Evolutionary conservation across 2,329 filamentous ascomycete species (phyloP).

Genomic region (Clarireedia monteithiana): DNA sequence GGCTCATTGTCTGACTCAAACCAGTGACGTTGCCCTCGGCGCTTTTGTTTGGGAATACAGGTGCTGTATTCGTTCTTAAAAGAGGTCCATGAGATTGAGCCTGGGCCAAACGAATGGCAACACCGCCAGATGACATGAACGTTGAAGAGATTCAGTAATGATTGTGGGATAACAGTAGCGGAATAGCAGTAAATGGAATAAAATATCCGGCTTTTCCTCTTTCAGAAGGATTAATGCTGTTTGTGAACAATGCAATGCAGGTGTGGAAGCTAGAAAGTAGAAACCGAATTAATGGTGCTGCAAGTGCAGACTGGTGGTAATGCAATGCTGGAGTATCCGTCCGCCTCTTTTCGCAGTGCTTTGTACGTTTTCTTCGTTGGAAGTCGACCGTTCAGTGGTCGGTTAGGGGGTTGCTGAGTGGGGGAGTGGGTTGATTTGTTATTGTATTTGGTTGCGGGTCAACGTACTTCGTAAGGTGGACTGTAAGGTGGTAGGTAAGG

Average conservation of each 20-base stretch:
- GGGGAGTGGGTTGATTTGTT: background rate
- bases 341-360: background rate
- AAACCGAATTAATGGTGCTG: background rate
- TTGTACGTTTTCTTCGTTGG: background rate
- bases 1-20: conserved; percentile 28
- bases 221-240: background rate
- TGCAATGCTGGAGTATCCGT: background rate
- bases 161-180: conserved; percentile 1
- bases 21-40: conserved; percentile 17
- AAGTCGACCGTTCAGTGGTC: background rate
- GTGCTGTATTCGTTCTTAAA: conserved; percentile 27
- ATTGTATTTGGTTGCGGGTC: background rate
- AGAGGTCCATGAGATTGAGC: conserved; percentile 28
- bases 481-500: background rate
- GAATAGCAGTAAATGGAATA: background rate
- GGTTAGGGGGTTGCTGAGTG: background rate
- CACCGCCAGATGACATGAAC: conserved; percentile 26
- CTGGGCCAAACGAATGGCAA: conserved; percentile 26
- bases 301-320: background rate
- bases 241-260: background rate
- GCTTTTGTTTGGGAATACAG: conserved; percentile 20
- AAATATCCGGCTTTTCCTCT: conserved; percentile 3
- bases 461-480: background rate
- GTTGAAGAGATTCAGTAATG: conserved; percentile 1
- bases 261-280: background rate